Evolutionary conservation across 495 filamentous ascomycete species (phyloP), one percentile per base, ranked within the genome.

Genomic region (Aspergillus sclerotiicarbonarius): DNA sequence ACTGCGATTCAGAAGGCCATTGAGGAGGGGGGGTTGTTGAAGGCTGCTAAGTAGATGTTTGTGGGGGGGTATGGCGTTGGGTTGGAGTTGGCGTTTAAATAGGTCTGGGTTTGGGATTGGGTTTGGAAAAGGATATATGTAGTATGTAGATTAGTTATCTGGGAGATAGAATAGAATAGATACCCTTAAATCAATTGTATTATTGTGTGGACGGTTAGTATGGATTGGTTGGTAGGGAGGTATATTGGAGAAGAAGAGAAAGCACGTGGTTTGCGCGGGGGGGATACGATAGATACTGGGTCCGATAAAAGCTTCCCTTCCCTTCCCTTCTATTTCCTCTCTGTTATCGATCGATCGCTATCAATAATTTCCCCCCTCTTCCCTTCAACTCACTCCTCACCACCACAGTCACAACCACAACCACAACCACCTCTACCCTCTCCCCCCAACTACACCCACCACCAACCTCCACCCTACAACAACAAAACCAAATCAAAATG

Each of bases 1-100:
- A 62, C 61, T 32, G 76, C 72, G 8, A 64, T 83, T 3, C 69
- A 74, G 61, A 76, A 76, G 67, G 77, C 72, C 21, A 75, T 87
- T 21, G 78, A 75, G 48, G 71, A 74, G 45, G 66, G 67, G 46
- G 66, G 66, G 31, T 47, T 81, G 33, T 57, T 69, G 51, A 74
- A 67, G 62, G 52, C 65, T 7, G 51, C 59, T 20, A 66, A 61
- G 32, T 43, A 59, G 37, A n/a, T n/a, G n/a, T n/a, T n/a, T 33
- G 8, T 21, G 20, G 9, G 21, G 29, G 41, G 32, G 15, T 39
- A 52, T 29, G 37, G 19, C 19, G 15, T 31, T 13, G 21, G 48
- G 21, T 25, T 5, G 25, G 25, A 25, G 25, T 25, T 25, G 25
- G 25, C 25, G 25, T 25, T 25, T 25, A 25, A 25, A 25, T 25